These are phyloP conservation scores for Umbelopsis sp. DNA, from an alignment of 192 early-diverging fungal genomes.

Conservation along the genomic window DNA sequence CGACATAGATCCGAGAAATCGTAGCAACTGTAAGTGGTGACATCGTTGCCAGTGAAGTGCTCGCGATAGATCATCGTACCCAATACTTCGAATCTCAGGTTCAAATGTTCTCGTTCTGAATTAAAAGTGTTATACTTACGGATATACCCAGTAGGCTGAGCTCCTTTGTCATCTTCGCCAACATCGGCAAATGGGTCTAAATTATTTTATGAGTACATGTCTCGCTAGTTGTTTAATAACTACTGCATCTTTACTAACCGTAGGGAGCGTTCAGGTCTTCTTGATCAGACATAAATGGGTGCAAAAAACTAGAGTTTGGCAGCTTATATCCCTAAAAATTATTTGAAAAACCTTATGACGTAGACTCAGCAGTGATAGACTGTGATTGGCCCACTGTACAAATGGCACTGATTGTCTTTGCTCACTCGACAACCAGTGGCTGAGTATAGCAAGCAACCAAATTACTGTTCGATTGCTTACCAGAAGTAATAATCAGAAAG, in stretches of 20 bases:
- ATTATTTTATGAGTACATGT: background rate
- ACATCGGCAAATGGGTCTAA: slow-evolving; percentile 55
- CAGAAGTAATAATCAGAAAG: too few relatives aligned
- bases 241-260: slow-evolving; percentile 25
- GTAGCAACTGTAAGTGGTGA: too few relatives aligned
- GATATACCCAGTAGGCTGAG: slow-evolving; percentile 41
- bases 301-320: slow-evolving; percentile 10
- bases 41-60: too few relatives aligned
- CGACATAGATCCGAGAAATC: too few relatives aligned
- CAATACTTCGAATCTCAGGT: background rate
- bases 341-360: background rate
- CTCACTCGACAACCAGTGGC: too few relatives aligned
- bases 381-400: background rate
- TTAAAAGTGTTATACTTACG: slow-evolving; percentile 44
- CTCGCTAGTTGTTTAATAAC: slow-evolving; percentile 4
- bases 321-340: background rate
- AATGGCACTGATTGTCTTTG: background rate
- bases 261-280: slow-evolving; percentile 41
- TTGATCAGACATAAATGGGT: slow-evolving; percentile 30
- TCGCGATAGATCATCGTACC: background rate
- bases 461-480: too few relatives aligned
- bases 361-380: background rate
- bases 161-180: slow-evolving; percentile 44
- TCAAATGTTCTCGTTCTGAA: slow-evolving; percentile 1
- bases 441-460: too few relatives aligned